phyloP scores from a whole-genome alignment of 2,329 filamentous ascomycete species.

The Fusarium zealandicum region DNA sequence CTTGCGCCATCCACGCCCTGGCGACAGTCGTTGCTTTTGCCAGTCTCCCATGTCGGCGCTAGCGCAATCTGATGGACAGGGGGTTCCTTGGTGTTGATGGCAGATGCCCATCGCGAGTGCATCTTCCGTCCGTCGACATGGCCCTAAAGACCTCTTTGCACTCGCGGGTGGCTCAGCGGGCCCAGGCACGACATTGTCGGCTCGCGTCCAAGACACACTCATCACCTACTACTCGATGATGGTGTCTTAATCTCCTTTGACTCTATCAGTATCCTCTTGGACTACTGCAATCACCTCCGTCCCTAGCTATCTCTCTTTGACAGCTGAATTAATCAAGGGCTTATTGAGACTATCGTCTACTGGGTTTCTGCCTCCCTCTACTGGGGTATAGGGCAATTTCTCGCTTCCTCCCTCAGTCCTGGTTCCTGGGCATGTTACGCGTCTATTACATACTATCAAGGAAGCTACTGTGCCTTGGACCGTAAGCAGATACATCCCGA shows the following conservation, averaged over 20 bases:
- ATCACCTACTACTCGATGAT: not conserved
- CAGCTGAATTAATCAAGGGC: not conserved
- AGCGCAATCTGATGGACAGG: constrained; percentile 25
- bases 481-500: constrained; percentile 17
- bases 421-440: constrained; percentile 4
- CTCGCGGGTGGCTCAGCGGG: not conserved
- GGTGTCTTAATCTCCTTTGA: not conserved
- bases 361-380: constrained; percentile 24
- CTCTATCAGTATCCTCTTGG: constrained; percentile 4
- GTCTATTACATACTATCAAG: constrained; percentile 8
- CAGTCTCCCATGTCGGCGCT: constrained; percentile 13
- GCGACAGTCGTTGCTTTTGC: constrained; percentile 29
- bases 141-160: constrained; percentile 1
- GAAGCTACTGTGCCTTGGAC: constrained; percentile 27
- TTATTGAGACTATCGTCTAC: constrained; percentile 11
- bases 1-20: constrained; percentile 19
- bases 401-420: constrained; percentile 9
- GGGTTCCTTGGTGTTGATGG: constrained; percentile 2
- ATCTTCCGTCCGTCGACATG: not conserved
- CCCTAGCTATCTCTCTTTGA: not conserved
- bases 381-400: not conserved
- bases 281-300: not conserved
- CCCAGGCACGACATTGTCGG: constrained; percentile 6
- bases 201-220: not conserved
- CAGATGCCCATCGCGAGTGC: not conserved